Evolutionary conservation across 2,329 filamentous ascomycete species (phyloP), one percentile per base, ranked within the genome.

Genomic region (Achaetomium macrosporum): DNA sequence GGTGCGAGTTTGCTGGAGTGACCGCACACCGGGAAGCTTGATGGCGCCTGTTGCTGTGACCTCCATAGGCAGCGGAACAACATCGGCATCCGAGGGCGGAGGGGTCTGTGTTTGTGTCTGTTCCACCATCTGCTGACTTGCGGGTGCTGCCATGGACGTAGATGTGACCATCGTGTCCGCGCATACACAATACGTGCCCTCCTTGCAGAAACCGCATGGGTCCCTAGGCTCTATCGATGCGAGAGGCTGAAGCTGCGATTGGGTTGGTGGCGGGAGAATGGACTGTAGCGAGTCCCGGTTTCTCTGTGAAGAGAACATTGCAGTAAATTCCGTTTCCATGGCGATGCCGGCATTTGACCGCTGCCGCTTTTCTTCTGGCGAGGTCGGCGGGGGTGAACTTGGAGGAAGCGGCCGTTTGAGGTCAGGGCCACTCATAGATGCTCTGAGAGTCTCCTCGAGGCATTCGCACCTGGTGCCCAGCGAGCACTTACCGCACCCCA

Each of bases 171-270:
- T 64, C 16, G 64, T 60, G 10, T 91, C 88, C 20, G 87, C 88
- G 68, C 88, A 93, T 59, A 90, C 83, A 64, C 88, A 93, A 61
- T 88, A 88, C 0, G 85, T 90, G 5, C 87, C 87, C 55, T 91
- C 87, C 57, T 85, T 82, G 69, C 88, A 93, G 71, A 93, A 93
- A 7, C 88, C 88, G 66, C 88, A 93, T 17, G 81, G 79, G 61
- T 92, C 88, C 57, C 81, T 78, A 5, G 78, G 74, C 11, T 74
- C 71, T 40, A 77, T 68, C 13, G 64, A 58, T 4, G 53, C 42
- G 17, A 71, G 64, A 16, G 72, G 66, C 10, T 66, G 66, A 53
- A 60, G 31, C 1, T 56, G 55, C 5, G 48, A 15, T 9, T 64
- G 53, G 59, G 42, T 45, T 40, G 69, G 58, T 45, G 70, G 72